These are phyloP conservation scores for Pachysandra terminalis DNA, from an alignment of 164 flowering plant species.

Conservation along the genomic window DNA sequence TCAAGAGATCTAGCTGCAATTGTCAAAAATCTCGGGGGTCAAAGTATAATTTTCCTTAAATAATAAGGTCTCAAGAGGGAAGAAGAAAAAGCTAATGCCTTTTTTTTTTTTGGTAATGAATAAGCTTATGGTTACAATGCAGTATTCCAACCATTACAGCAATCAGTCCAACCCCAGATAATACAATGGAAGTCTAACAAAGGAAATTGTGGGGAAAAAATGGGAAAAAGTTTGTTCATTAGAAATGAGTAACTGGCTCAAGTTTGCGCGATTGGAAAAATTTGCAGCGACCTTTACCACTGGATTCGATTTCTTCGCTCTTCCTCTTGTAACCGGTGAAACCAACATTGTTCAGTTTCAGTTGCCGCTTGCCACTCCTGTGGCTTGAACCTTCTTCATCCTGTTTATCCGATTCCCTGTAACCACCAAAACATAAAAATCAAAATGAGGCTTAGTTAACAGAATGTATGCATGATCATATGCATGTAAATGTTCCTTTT, in stretches of 20 bases:
- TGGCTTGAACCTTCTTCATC: constrained; percentile 48
- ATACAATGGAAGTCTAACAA: neutral
- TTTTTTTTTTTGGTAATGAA: too few species aligned
- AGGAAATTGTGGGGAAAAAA: neutral
- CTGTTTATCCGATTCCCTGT: constrained; percentile 47
- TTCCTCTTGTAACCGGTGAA: constrained; percentile 62
- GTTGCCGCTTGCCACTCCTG: constrained; percentile 52
- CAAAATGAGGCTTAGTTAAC: neutral
- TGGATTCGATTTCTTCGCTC: constrained; percentile 81
- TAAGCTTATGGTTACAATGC: neutral
- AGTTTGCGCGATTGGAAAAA: constrained; percentile 88
- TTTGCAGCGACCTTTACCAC: constrained; percentile 83
- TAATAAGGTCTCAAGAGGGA: too few species aligned
- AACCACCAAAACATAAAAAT: neutral
- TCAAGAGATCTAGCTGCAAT: too few species aligned
- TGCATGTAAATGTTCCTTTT: neutral
- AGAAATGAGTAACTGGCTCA: constrained; percentile 57
- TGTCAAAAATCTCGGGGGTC: too few species aligned
- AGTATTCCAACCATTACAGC: neutral
- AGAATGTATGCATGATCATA: neutral
- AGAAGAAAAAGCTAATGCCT: too few species aligned
- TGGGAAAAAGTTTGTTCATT: neutral
- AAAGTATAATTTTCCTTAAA: too few species aligned
- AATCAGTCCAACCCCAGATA: neutral
- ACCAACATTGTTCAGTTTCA: constrained; percentile 63